These are phyloP conservation scores for Cryptococcus floricola DNA, from an alignment of 1,284 basidiomycete genomes.

Conservation along the genomic window DNA sequence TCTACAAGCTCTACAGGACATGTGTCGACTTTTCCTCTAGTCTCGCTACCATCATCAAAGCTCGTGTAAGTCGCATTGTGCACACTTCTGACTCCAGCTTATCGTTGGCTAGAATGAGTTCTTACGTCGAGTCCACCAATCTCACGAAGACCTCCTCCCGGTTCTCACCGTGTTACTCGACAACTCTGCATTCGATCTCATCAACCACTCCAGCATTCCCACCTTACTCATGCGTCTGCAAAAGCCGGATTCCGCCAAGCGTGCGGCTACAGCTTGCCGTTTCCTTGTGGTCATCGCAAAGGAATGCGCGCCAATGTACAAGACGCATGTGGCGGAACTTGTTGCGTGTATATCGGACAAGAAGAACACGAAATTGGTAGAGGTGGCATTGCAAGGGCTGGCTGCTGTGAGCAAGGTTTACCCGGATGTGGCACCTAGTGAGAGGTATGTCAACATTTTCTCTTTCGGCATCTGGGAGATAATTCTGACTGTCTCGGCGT, in stretches of 20 bases:
- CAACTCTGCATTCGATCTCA: slow-evolving; percentile 64
- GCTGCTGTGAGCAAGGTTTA: slow-evolving; percentile 64
- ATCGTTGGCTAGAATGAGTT: slow-evolving; percentile 64
- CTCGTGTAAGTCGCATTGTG: slow-evolving; percentile 56
- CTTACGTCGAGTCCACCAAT: slow-evolving; percentile 67
- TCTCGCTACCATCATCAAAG: slow-evolving; percentile 73
- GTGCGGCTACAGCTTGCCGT: slow-evolving; percentile 29
- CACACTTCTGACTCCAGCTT: neutral
- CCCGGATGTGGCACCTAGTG: slow-evolving; percentile 56
- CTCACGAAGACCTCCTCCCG: slow-evolving; percentile 58
- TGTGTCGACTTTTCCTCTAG: slow-evolving; percentile 80
- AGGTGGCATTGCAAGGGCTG: slow-evolving; percentile 70
- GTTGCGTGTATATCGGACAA: slow-evolving; percentile 66
- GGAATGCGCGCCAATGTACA: slow-evolving; percentile 68
- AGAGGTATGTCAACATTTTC: slow-evolving; percentile 58
- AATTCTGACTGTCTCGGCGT: neutral
- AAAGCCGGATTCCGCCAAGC: slow-evolving; percentile 14
- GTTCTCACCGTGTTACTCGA: slow-evolving; percentile 75
- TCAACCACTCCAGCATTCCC: slow-evolving; percentile 82
- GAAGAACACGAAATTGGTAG: slow-evolving; percentile 59
- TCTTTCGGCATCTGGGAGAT: neutral
- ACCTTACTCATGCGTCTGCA: slow-evolving; percentile 65
- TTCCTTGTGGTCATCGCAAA: slow-evolving; percentile 65
- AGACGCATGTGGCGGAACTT: slow-evolving; percentile 69
- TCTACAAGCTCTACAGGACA: slow-evolving; percentile 78